Evolutionary conservation across 2,329 filamentous ascomycete species (phyloP), one percentile per base, ranked within the genome.

Genomic region (Eutypella sp.): DNA sequence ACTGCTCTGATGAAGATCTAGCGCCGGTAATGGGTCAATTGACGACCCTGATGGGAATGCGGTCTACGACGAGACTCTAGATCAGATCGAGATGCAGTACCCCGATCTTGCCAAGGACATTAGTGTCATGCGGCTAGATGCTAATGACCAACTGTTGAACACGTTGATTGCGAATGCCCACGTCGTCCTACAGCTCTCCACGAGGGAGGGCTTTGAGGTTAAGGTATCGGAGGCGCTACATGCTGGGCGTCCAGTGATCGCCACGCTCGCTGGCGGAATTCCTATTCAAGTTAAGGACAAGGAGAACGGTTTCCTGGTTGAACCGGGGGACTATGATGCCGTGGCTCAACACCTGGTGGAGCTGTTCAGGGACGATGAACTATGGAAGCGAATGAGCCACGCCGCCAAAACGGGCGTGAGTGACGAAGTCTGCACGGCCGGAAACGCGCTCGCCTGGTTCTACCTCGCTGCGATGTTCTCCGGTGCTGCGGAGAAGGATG

Each of bases 141-240:
- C 87, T 23, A 87, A 84, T 10, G 88, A 93, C 57, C 88, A 93
- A 64, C 74, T 90, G 18, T 79, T 93, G 56, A 91, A 93, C 64
- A 80, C 82, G 0, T 70, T 93, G 36, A 76, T 93, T 50, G 81
- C 83, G 31, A 84, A 85, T 41, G 82, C 86, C 1, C 79, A 84
- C 46, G 79, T 90, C 7, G 84, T 84, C 1, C 75, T 93, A 7
- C 88, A 93, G 64, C 79, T 93, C 5, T 91, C 86, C 3, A 90
- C 84, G 0, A 79, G 86, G 29, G 88, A 93, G 61, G 87, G 88
- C 0, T 93, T 93, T 56, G 88, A 93, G 65, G 84, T 93, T 56
- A 93, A 93, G 66, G 87, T 93, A 5, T 89, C 85, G 0, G 89
- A 93, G 66, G 87, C 86, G 1, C 73, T 92, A 19, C 87, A 91